Conservation (phyloP, 2,329 filamentous ascomycete genomes). For the Zasmidium angulare region DNA sequence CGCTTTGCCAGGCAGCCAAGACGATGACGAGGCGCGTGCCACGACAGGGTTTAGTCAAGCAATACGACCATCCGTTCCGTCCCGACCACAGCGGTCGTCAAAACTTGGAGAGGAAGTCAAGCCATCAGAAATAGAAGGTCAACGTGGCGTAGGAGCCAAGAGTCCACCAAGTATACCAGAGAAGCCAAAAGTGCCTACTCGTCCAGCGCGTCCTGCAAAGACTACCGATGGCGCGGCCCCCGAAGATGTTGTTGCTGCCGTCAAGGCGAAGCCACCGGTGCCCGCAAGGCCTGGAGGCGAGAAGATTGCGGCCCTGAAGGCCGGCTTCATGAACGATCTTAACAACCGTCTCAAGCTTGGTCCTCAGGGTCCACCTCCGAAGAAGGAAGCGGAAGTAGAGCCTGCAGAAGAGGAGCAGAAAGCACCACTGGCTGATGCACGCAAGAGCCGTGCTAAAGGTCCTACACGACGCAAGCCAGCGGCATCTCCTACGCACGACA, state of each 20-base stretch:
- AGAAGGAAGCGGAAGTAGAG: slow-evolving; percentile 64
- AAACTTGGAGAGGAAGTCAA: slow-evolving; percentile 33
- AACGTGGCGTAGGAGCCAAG: slow-evolving; percentile 33
- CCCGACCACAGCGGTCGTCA: slow-evolving; percentile 30
- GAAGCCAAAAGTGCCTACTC: slow-evolving; percentile 63
- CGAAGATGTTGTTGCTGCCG: slow-evolving; percentile 6
- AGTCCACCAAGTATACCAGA: slow-evolving; percentile 56
- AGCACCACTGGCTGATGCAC: slow-evolving; percentile 79
- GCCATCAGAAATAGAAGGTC: slow-evolving; percentile 6
- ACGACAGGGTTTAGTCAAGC: slow-evolving; percentile 20
- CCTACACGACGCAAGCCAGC: slow-evolving; percentile 73
- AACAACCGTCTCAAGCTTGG: slow-evolving; percentile 87
- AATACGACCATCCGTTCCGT: slow-evolving; percentile 29
- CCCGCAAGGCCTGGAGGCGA: slow-evolving; percentile 74
- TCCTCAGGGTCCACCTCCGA: slow-evolving; percentile 65
- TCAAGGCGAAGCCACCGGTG: slow-evolving; percentile 78
- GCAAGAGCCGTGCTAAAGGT: slow-evolving; percentile 86
- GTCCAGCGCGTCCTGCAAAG: slow-evolving; percentile 54
- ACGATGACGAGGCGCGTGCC: slow-evolving; percentile 17
- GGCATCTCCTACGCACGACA: slow-evolving; percentile 55
- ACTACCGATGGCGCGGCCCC: slow-evolving; percentile 28
- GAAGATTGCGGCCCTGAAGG: slow-evolving; percentile 89
- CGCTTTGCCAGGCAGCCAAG: slow-evolving; percentile 17
- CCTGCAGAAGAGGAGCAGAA: slow-evolving; percentile 65
- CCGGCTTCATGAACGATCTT: slow-evolving; percentile 87